Conservation (phyloP, 163 green algal species). For the Trebouxia gelatinosa region DNA sequence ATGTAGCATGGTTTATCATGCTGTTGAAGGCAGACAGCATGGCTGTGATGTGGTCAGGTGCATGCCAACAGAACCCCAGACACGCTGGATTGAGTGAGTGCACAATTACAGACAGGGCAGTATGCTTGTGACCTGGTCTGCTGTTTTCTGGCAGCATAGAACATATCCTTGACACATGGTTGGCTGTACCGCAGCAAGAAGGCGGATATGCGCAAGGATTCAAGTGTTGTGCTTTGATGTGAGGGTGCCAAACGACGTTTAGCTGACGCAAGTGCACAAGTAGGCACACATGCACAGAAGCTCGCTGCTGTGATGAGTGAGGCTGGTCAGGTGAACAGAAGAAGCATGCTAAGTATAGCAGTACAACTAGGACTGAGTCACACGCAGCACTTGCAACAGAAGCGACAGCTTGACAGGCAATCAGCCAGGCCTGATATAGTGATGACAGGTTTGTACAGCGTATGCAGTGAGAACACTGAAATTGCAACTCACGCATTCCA, state of each 20-base stretch:
- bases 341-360: background rate
- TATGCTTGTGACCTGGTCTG: no score
- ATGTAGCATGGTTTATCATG: no score
- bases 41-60: no score
- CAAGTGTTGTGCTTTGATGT: background rate
- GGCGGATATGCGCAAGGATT: background rate
- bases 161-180: background rate
- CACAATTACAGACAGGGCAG: no score
- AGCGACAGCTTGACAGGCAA: background rate
- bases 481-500: conserved; percentile 35
- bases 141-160: no score
- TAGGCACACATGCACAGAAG: background rate
- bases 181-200: background rate
- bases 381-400: no score
- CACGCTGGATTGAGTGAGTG: no score
- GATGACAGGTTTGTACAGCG: background rate
- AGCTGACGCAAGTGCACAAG: background rate
- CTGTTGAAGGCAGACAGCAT: no score
- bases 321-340: background rate
- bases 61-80: no score
- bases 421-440: background rate
- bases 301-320: background rate
- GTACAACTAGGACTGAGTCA: no score
- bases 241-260: background rate
- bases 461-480: background rate